These are phyloP conservation scores for Aspergillus homomorphus DNA, from an alignment of 495 filamentous ascomycete species.

Conservation along the genomic window DNA sequence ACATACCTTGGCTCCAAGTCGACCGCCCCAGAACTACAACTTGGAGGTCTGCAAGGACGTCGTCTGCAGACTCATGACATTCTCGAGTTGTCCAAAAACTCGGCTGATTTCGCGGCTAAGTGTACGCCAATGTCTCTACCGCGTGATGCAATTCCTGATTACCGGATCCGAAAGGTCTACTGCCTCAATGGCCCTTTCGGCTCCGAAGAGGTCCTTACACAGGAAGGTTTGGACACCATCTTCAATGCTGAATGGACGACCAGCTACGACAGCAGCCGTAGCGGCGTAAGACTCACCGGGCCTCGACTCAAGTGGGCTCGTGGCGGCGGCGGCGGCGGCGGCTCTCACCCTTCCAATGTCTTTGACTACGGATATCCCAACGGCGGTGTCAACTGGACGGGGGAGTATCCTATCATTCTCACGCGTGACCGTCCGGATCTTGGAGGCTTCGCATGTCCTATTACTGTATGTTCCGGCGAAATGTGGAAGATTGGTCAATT, in stretches of 20 bases:
- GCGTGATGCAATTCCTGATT: slow-evolving; percentile 39
- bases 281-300: slow-evolving; percentile 55
- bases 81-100: slow-evolving; percentile 30
- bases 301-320: slow-evolving; percentile 55
- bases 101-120: slow-evolving; percentile 16
- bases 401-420: slow-evolving; percentile 57
- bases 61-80: slow-evolving; percentile 51
- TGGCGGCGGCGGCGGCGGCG: slow-evolving; percentile 57
- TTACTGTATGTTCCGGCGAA: slow-evolving; percentile 53
- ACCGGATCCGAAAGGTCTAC: slow-evolving; percentile 46
- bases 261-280: slow-evolving; percentile 56
- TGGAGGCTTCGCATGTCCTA: slow-evolving; percentile 55
- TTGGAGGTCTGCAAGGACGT: slow-evolving; percentile 61
- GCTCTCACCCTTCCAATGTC: slow-evolving; percentile 57
- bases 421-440: slow-evolving; percentile 57
- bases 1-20: slow-evolving; percentile 58
- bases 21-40: slow-evolving; percentile 50
- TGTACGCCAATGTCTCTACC: slow-evolving; percentile 22
- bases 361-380: slow-evolving; percentile 58
- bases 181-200: slow-evolving; percentile 57
- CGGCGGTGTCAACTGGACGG: slow-evolving; percentile 55
- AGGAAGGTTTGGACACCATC: slow-evolving; percentile 53
- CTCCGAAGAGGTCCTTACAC: slow-evolving; percentile 50
- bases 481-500: slow-evolving; percentile 60
- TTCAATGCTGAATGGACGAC: slow-evolving; percentile 56